Conservation (phyloP, 164 flowering plant genomes). For the Stephania cephalantha region DNA sequence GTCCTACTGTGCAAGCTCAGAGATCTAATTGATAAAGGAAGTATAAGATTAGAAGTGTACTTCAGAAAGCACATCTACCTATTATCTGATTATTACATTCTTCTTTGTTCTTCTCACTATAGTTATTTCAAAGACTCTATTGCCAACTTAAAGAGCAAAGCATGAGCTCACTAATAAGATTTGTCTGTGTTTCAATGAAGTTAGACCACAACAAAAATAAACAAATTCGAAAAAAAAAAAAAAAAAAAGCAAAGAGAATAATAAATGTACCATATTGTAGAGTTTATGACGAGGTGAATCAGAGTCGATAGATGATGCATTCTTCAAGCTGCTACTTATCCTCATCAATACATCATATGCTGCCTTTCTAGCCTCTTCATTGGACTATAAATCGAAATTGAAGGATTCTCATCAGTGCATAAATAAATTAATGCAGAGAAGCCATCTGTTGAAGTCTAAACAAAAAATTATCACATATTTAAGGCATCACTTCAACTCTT, state of each 20-base stretch:
- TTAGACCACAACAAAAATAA: background rate
- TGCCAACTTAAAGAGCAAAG: background rate
- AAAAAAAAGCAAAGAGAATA: background rate
- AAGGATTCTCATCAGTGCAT: background rate
- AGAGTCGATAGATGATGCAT: conserved; percentile 22
- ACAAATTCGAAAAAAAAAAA: background rate
- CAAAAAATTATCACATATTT: background rate
- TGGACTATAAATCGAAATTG: conserved; percentile 34
- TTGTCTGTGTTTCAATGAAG: background rate
- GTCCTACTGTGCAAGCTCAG: too few relatives aligned
- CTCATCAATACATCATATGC: conserved; percentile 67
- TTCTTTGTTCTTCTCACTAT: background rate
- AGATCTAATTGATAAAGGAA: too few relatives aligned
- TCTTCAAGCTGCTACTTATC: conserved; percentile 49
- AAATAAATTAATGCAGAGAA: background rate
- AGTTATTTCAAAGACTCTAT: background rate
- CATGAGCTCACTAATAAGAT: background rate
- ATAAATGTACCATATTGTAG: conserved; percentile 48
- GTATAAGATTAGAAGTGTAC: too few relatives aligned
- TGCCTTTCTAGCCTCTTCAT: conserved; percentile 58
- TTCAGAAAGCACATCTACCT: too few relatives aligned
- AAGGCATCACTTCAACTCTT: background rate
- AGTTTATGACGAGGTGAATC: conserved; percentile 45
- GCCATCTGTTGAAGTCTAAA: background rate
- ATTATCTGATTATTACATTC: too few relatives aligned